Evolutionary conservation across 345 rosid genomes (phyloP).

Genomic region (Microthlaspi erraticum): DNA sequence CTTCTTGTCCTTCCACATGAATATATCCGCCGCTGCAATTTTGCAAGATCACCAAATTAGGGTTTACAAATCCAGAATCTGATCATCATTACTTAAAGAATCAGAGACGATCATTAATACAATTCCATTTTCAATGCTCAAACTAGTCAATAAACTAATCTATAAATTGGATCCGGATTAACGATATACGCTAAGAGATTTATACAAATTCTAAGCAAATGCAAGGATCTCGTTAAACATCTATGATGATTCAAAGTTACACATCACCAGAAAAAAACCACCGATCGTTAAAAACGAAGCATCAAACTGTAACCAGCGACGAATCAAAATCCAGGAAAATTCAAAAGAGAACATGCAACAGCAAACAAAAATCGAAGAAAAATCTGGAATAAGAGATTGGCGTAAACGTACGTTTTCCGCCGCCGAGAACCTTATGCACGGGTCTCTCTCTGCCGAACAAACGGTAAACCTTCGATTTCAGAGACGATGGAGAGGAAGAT

Average conservation of each 20-base stretch:
- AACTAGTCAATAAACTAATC: neutral
- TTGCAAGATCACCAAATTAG: neutral
- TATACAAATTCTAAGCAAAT: neutral
- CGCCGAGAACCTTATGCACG: constrained; percentile 45
- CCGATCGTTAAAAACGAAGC: constrained; percentile 7
- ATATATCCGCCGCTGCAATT: constrained; percentile 70
- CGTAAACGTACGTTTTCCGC: constrained; percentile 45
- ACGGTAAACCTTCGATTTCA: constrained; percentile 55
- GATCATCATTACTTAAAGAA: neutral
- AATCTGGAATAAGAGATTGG: neutral
- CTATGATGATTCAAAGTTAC: constrained; percentile 4
- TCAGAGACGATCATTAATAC: constrained; percentile 3
- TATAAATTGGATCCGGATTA: neutral
- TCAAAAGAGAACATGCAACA: neutral
- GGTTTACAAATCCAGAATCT: neutral
- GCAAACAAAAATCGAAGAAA: neutral
- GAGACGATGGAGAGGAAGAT: constrained; percentile 25
- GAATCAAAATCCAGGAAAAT: neutral
- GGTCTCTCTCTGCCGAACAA: constrained; percentile 74
- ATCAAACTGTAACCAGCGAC: constrained; percentile 5
- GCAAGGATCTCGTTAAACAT: neutral
- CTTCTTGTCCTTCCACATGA: constrained; percentile 97
- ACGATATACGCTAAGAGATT: neutral
- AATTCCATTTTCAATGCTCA: neutral
- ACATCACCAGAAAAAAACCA: neutral